A percentile compares a stretch with the other conserved stretches of the same genome.
Conservation (phyloP, 768 basidiomycete species). For the Chalciporus chontae region DNA sequence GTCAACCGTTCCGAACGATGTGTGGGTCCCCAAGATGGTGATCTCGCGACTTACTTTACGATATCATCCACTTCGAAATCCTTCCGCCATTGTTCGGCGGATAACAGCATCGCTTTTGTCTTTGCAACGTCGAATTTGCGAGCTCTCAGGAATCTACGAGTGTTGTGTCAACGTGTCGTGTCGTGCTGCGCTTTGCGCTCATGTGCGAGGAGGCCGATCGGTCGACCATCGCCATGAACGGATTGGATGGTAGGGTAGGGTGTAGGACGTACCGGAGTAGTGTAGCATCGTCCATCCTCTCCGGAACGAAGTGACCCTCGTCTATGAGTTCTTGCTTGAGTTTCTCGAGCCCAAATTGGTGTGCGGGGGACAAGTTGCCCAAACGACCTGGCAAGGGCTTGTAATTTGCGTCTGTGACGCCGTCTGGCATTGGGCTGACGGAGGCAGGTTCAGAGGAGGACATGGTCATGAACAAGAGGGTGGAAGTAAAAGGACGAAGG, state of each 20-base stretch:
- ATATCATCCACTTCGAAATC: constrained; percentile 80
- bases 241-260: not conserved
- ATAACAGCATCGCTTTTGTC: constrained; percentile 80
- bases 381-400: constrained; percentile 67
- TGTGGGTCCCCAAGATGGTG: not conserved
- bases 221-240: constrained; percentile 5
- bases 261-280: constrained; percentile 53
- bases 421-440: constrained; percentile 53
- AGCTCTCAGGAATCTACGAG: constrained; percentile 79
- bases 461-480: constrained; percentile 22
- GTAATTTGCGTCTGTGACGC: constrained; percentile 62
- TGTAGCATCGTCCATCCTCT: constrained; percentile 67
- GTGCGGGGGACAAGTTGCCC: constrained; percentile 68
- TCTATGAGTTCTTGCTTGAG: constrained; percentile 62
- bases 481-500: not conserved
- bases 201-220: not conserved
- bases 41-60: constrained; percentile 45
- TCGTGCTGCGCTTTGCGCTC: not conserved
- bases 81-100: constrained; percentile 86
- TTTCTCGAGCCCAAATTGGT: constrained; percentile 64
- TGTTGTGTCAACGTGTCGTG: not conserved
- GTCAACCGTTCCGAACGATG: too few species aligned
- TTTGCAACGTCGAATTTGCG: constrained; percentile 85
- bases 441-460: constrained; percentile 37
- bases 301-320: constrained; percentile 56